phyloP scores from a whole-genome alignment of 192 early-diverging fungal species.

The Umbelopsis ramanniana region DNA sequence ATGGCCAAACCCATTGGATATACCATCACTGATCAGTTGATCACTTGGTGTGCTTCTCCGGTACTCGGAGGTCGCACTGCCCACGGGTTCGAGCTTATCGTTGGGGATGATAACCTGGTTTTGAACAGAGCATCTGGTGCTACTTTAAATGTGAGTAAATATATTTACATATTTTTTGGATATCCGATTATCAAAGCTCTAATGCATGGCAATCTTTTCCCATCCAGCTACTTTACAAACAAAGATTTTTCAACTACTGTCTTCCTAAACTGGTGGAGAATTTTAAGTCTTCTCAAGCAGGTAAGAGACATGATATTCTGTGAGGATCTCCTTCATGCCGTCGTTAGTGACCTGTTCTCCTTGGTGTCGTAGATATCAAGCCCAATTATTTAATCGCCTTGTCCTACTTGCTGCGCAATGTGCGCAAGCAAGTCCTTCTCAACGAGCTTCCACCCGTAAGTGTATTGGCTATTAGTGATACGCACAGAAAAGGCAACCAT shows the following conservation, averaged over 20 bases:
- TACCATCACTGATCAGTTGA: conserved; percentile 54
- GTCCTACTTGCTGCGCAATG: conserved; percentile 79
- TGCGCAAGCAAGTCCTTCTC: conserved; percentile 83
- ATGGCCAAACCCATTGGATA: conserved; percentile 56
- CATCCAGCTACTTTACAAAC: conserved; percentile 77
- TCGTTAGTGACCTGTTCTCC: not conserved
- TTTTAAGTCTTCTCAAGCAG: conserved; percentile 50
- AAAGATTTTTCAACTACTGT: conserved; percentile 82
- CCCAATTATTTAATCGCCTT: conserved; percentile 80
- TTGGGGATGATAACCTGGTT: conserved; percentile 70
- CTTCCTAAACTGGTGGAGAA: conserved; percentile 68
- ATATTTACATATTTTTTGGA: too few species aligned
- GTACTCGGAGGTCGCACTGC: conserved; percentile 56
- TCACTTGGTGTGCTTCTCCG: conserved; percentile 53
- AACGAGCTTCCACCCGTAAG: conserved; percentile 75
- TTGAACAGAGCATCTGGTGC: conserved; percentile 75
- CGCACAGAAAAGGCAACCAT: not conserved
- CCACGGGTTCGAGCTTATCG: conserved; percentile 72
- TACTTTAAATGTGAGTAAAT: conserved; percentile 59
- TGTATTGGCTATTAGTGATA: not conserved
- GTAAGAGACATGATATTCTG: conserved; percentile 27
- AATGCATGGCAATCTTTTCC: too few species aligned
- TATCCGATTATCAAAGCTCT: too few species aligned
- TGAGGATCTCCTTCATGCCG: not conserved
- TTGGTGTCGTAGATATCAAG: conserved; percentile 53